These are phyloP conservation scores for Aspergillus ustus DNA, from an alignment of 2,329 filamentous ascomycete genomes.

Conservation along the genomic window DNA sequence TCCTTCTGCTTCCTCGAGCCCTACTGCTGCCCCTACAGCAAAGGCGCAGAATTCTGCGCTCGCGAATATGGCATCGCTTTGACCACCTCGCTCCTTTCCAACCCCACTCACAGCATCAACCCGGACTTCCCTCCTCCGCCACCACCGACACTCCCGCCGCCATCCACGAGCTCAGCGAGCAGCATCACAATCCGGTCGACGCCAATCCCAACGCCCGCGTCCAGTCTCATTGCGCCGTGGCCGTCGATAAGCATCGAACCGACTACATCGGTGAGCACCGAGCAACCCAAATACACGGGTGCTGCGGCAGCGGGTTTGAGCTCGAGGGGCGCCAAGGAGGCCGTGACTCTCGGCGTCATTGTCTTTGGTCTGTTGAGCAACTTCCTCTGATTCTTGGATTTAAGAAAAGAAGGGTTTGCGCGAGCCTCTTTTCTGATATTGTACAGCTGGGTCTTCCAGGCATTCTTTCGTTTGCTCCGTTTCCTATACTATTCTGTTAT, in stretches of 20 bases:
- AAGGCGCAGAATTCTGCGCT: slow-evolving; percentile 9
- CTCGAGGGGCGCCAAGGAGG: background rate
- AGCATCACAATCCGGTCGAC: slow-evolving; percentile 15
- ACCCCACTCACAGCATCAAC: background rate
- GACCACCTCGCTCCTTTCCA: background rate
- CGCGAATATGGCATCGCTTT: slow-evolving; percentile 4
- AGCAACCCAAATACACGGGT: slow-evolving; percentile 1
- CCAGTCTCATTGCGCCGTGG: slow-evolving; percentile 4
- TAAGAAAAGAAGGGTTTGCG: background rate
- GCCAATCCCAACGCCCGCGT: slow-evolving; percentile 6
- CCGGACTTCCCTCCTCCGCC: background rate
- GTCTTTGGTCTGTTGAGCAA: background rate
- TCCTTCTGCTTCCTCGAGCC: slow-evolving; percentile 10
- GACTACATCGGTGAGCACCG: background rate
- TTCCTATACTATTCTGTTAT: background rate
- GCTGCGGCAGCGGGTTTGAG: background rate
- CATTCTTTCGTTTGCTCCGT: background rate
- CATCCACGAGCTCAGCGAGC: slow-evolving; percentile 5
- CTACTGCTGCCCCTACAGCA: slow-evolving; percentile 13
- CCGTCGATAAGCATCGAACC: background rate
- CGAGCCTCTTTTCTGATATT: background rate
- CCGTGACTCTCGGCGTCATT: background rate
- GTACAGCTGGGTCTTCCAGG: background rate
- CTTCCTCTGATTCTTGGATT: background rate
- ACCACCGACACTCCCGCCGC: background rate